Conservation (phyloP, 768 basidiomycete genomes). For the Auricularia sp. region DNA sequence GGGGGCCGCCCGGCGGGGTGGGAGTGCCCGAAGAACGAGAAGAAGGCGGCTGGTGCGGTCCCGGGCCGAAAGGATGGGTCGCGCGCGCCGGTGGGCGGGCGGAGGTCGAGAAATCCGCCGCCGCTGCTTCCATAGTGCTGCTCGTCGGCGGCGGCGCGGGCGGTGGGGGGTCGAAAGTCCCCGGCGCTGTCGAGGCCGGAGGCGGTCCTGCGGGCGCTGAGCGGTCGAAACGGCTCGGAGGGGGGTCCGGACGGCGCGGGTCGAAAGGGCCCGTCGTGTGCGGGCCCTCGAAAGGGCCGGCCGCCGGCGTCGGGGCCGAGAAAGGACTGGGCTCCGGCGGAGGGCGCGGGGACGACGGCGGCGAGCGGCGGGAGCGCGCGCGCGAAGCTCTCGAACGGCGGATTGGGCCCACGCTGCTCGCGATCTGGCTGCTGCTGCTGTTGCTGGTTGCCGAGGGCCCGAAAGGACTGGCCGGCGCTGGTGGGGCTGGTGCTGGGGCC, state of each 20-base stretch:
- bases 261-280: not conserved
- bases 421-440: not conserved
- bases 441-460: conserved; percentile 17
- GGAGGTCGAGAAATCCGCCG: not conserved
- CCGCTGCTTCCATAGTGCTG: not conserved
- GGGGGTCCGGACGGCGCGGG: not conserved
- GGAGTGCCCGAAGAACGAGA: conserved; percentile 28
- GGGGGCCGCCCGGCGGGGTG: not conserved
- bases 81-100: not conserved
- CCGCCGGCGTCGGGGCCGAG: not conserved
- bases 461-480: conserved; percentile 55
- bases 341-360: not conserved
- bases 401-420: not conserved
- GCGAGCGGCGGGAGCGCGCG: conserved; percentile 1
- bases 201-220: not conserved
- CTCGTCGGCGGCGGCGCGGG: not conserved
- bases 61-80: conserved; percentile 37
- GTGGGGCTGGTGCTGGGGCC: conserved; percentile 27
- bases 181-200: not conserved
- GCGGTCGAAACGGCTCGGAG: not conserved
- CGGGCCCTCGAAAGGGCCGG: not conserved
- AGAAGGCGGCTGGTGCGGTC: conserved; percentile 59
- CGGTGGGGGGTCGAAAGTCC: conserved; percentile 1
- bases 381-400: not conserved
- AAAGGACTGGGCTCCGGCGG: not conserved